phyloP scores from a whole-genome alignment of 208 protist genomes.

The Novymonas esmeraldas region DNA sequence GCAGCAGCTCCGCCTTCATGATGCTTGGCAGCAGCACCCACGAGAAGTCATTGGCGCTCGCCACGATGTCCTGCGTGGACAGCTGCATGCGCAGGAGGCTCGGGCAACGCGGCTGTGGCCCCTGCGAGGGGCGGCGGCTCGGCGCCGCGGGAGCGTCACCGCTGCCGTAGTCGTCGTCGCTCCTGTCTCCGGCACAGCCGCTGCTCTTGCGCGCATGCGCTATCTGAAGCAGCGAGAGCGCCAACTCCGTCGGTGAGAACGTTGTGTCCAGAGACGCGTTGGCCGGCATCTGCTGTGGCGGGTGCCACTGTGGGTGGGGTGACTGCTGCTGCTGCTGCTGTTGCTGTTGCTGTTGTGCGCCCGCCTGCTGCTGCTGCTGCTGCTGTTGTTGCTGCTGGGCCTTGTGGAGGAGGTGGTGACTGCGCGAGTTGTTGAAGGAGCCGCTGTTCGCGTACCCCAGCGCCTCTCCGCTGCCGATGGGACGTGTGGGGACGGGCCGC shows the following conservation, averaged over 20 bases:
- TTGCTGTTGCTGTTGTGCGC: too few species aligned
- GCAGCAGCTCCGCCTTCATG: conserved; percentile 31
- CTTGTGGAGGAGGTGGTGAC: background rate
- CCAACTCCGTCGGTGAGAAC: conserved; percentile 19
- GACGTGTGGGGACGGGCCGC: background rate
- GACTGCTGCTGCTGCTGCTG: background rate
- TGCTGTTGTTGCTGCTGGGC: background rate
- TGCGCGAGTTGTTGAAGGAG: conserved; percentile 15
- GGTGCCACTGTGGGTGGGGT: background rate
- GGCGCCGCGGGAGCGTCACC: background rate
- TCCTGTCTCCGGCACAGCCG: background rate
- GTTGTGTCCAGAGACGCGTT: conserved; percentile 22
- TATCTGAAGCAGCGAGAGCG: conserved; percentile 22
- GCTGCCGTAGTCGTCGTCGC: background rate
- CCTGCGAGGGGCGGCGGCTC: background rate
- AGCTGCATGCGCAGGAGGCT: conserved; percentile 13
- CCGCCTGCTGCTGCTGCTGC: too few species aligned
- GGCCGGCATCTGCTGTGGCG: background rate
- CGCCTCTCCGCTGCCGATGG: background rate
- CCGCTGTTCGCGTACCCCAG: conserved; percentile 4
- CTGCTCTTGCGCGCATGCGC: conserved; percentile 18
- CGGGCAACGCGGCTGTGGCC: background rate
- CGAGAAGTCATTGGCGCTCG: conserved; percentile 29
- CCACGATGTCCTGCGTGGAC: conserved; percentile 22
- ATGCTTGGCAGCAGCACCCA: conserved; percentile 29